Conservation (phyloP, 2,329 filamentous ascomycete genomes). For the Alternaria alternata region DNA sequence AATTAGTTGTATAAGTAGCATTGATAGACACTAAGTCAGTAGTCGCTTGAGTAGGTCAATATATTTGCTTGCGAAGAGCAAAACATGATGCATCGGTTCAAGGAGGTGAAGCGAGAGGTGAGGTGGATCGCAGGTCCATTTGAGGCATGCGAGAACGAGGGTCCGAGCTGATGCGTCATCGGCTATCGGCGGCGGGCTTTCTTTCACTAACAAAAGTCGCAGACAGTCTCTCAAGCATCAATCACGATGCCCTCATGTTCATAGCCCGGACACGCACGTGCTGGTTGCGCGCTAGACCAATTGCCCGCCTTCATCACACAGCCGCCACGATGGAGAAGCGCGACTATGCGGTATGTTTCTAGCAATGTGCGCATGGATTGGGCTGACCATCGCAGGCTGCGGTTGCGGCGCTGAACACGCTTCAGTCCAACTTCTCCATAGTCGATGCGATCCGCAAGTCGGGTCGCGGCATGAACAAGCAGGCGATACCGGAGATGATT, state of each 20-base stretch:
- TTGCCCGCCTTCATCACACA: constrained; percentile 27
- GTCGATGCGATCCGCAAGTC: constrained; percentile 81
- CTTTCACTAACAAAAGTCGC: constrained; percentile 23
- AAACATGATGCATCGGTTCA: neutral
- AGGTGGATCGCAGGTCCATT: neutral
- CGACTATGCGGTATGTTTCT: constrained; percentile 45
- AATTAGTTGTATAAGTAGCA: neutral
- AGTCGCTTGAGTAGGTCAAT: neutral
- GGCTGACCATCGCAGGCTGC: constrained; percentile 63
- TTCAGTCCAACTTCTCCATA: constrained; percentile 81
- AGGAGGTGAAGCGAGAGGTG: neutral
- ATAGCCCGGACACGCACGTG: constrained; percentile 32
- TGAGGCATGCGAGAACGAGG: neutral
- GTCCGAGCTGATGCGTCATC: constrained; percentile 28
- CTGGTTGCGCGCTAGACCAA: constrained; percentile 19
- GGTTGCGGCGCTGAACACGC: constrained; percentile 74
- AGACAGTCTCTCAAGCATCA: constrained; percentile 8
- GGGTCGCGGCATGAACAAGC: constrained; percentile 75
- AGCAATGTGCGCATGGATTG: neutral
- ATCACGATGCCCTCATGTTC: constrained; percentile 44
- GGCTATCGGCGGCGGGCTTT: constrained; percentile 29
- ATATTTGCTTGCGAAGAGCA: neutral
- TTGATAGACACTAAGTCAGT: too few relatives aligned
- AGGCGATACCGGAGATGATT: constrained; percentile 82
- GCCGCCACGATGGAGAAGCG: constrained; percentile 40